Evolutionary conservation across 148 eudicot genomes (phyloP).

Genomic region (Cornus florida): DNA sequence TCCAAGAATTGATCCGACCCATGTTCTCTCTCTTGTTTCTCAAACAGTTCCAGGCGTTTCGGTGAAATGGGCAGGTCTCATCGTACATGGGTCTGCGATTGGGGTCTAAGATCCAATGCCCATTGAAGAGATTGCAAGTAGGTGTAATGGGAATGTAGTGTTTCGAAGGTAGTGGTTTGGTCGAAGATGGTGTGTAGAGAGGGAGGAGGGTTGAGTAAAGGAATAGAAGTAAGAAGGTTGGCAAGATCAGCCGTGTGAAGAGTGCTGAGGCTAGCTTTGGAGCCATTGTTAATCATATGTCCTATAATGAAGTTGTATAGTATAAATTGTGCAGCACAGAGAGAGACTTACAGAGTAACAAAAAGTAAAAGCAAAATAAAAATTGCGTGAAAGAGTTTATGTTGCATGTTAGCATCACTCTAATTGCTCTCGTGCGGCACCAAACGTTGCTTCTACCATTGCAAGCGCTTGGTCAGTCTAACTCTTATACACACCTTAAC

Average conservation of each 20-base stretch:
- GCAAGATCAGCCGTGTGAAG: conserved; percentile 43
- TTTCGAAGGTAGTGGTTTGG: conserved; percentile 20
- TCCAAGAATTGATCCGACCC: conserved; percentile 78
- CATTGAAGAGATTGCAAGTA: conserved; percentile 65
- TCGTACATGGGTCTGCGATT: conserved; percentile 62
- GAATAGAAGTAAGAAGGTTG: conserved; percentile 40
- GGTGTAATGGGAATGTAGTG: conserved; percentile 9
- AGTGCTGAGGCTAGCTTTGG: conserved; percentile 39
- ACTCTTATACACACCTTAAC: too few species aligned
- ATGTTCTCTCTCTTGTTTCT: conserved; percentile 59
- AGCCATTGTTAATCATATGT: conserved; percentile 38
- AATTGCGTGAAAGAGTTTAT: too few species aligned
- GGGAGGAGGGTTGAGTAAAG: conserved; percentile 56
- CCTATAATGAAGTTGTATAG: too few species aligned
- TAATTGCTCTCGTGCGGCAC: too few species aligned
- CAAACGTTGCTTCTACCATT: too few species aligned
- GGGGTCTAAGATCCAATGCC: conserved; percentile 68
- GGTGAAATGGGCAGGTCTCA: conserved; percentile 77
- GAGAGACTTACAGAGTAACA: too few species aligned
- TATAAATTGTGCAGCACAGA: too few species aligned
- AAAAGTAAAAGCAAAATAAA: too few species aligned
- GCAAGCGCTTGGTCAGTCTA: too few species aligned
- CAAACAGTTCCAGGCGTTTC: conserved; percentile 88
- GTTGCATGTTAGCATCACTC: too few species aligned
- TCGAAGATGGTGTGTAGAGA: conserved; percentile 12